Evolutionary conservation across 164 flowering plant species (phyloP).

Genomic region (Santalum album): DNA sequence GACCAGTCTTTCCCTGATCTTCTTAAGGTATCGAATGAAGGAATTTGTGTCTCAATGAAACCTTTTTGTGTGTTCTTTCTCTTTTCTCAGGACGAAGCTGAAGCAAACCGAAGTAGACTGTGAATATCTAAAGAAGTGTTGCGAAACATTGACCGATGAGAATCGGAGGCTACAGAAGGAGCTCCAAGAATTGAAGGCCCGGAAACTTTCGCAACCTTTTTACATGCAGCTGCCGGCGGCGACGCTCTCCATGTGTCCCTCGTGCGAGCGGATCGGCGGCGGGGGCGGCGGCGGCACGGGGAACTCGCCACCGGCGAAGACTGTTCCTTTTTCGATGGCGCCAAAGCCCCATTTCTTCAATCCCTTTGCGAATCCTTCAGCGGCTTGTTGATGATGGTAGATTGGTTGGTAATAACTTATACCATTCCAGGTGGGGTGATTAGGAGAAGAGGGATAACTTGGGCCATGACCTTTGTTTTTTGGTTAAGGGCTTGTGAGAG

Average conservation of each 20-base stretch:
- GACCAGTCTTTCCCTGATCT: neutral
- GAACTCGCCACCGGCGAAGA: conserved; percentile 24
- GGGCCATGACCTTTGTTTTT: conserved; percentile 20
- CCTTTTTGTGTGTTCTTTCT: neutral
- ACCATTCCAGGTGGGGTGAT: too few species aligned
- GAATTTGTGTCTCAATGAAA: neutral
- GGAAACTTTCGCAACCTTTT: conserved; percentile 60
- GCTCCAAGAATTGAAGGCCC: conserved; percentile 67
- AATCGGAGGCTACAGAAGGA: conserved; percentile 73
- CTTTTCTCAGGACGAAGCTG: conserved; percentile 59
- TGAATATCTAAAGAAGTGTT: conserved; percentile 75
- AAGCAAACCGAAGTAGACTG: conserved; percentile 93
- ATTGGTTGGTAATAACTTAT: too few species aligned
- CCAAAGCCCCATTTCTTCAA: conserved; percentile 48
- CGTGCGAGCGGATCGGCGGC: conserved; percentile 60
- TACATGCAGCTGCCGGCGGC: conserved; percentile 79
- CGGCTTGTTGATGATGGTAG: conserved; percentile 12
- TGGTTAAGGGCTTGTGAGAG: conserved; percentile 18
- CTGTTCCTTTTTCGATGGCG: conserved; percentile 30
- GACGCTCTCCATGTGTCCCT: conserved; percentile 76
- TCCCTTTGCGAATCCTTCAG: conserved; percentile 59
- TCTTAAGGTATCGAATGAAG: neutral
- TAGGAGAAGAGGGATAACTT: neutral
- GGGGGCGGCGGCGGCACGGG: too few species aligned
- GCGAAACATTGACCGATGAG: conserved; percentile 69